phyloP scores from a whole-genome alignment of 2,329 filamentous ascomycete species.

The Chalaropsis thielavioides region DNA sequence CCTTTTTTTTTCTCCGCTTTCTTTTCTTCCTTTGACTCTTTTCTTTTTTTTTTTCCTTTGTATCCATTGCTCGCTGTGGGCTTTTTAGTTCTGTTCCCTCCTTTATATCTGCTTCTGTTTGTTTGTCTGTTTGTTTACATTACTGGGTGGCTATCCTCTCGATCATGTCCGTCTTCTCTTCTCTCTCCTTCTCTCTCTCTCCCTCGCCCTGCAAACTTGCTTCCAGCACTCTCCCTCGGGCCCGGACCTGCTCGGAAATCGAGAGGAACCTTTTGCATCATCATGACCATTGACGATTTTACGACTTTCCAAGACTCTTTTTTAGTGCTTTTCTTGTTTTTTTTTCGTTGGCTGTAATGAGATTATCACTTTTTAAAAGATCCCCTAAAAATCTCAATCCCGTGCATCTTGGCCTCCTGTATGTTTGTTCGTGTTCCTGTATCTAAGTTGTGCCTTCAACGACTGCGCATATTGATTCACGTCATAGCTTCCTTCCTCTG shows the following conservation, averaged over 20 bases:
- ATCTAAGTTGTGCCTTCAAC: not conserved
- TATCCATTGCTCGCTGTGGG: not conserved
- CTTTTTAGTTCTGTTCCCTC: not conserved
- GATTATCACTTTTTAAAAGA: not conserved
- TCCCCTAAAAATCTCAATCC: not conserved
- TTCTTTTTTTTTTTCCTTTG: not conserved
- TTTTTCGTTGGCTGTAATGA: not conserved
- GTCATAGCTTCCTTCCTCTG: not conserved
- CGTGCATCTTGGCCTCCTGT: not conserved
- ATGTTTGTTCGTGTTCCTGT: too few species aligned
- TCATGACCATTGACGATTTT: slow-evolving; percentile 13
- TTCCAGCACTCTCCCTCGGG: not conserved
- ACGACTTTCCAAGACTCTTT: slow-evolving; percentile 8
- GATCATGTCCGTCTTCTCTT: not conserved
- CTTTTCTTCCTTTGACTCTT: not conserved
- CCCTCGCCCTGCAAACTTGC: not conserved
- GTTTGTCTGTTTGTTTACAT: slow-evolving; percentile 11
- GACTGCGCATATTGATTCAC: not conserved
- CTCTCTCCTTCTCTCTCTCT: not conserved
- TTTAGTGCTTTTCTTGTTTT: not conserved
- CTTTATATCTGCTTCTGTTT: not conserved
- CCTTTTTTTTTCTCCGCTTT: not conserved
- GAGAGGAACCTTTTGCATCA: slow-evolving; percentile 2
- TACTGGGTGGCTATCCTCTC: slow-evolving; percentile 5
- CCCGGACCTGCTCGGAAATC: not conserved